Evolutionary conservation across 2,329 filamentous ascomycete species (phyloP).

Genomic region (Diaporthe caulivora): DNA sequence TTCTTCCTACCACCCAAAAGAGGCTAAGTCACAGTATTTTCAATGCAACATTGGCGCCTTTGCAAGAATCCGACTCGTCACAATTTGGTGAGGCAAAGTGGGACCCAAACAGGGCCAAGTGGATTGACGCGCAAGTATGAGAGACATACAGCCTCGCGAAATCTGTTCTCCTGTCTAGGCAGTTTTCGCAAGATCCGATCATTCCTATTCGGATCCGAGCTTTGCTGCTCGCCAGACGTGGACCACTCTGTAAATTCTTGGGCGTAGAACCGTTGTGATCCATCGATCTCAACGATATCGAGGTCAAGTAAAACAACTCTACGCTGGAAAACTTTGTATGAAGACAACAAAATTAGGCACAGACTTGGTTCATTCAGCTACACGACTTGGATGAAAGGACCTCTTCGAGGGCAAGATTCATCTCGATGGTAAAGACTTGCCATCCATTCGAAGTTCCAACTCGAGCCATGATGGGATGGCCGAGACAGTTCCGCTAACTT

Average conservation of each 20-base stretch:
- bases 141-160: too few relatives aligned
- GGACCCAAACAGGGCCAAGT: neutral
- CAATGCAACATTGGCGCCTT: neutral
- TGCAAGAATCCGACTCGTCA: conserved; percentile 6
- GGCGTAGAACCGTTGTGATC: neutral
- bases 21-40: neutral
- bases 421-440: neutral
- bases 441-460: neutral
- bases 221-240: neutral
- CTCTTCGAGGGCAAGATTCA: accelerated
- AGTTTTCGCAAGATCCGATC: neutral
- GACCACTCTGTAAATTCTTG: too few relatives aligned
- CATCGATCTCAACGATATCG: too few relatives aligned
- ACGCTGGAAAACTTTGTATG: neutral
- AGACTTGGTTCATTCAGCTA: neutral
- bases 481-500: neutral
- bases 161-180: neutral
- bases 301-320: neutral
- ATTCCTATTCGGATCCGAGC: neutral
- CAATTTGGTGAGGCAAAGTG: neutral
- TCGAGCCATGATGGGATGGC: neutral
- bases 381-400: neutral
- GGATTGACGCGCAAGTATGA: neutral
- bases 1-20: neutral
- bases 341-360: too few relatives aligned